phyloP scores from a whole-genome alignment of 2,329 filamentous ascomycete species.

The Xylaria sp. region DNA sequence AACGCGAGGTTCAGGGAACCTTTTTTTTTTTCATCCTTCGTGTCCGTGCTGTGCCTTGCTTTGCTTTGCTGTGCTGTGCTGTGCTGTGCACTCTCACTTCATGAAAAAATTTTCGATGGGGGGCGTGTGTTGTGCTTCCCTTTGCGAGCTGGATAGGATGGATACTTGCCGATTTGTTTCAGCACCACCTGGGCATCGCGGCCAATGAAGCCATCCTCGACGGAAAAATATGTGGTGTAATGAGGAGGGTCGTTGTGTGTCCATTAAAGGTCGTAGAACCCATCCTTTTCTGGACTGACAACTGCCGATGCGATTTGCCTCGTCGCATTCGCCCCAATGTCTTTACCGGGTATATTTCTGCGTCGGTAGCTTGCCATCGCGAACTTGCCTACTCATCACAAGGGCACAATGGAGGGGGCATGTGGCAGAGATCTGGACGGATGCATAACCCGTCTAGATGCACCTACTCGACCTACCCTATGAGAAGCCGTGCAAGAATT shows the following conservation, averaged over 20 bases:
- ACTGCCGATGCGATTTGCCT: not conserved
- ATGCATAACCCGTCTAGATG: not conserved
- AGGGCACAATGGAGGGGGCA: too few species aligned
- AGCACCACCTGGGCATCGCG: not conserved
- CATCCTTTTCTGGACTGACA: not conserved
- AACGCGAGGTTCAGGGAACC: not conserved
- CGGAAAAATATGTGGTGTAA: not conserved
- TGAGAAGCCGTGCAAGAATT: not conserved
- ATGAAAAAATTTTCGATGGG: not conserved
- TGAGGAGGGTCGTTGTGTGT: not conserved
- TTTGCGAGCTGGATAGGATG: not conserved
- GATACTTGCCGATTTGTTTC: not conserved
- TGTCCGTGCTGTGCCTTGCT: not conserved
- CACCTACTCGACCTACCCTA: not conserved
- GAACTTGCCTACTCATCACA: not conserved
- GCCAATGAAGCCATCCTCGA: not conserved
- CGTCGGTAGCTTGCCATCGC: not conserved
- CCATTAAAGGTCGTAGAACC: not conserved
- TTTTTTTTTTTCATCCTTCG: not conserved
- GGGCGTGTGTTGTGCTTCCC: not conserved
- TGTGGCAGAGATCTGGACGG: not conserved
- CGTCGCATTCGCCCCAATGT: not conserved
- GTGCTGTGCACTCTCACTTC: not conserved
- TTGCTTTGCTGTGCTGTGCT: not conserved
- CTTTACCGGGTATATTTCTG: too few species aligned